These are phyloP conservation scores for Linum usitatissimum DNA, from an alignment of 345 rosid genomes.

Conservation along the genomic window DNA sequence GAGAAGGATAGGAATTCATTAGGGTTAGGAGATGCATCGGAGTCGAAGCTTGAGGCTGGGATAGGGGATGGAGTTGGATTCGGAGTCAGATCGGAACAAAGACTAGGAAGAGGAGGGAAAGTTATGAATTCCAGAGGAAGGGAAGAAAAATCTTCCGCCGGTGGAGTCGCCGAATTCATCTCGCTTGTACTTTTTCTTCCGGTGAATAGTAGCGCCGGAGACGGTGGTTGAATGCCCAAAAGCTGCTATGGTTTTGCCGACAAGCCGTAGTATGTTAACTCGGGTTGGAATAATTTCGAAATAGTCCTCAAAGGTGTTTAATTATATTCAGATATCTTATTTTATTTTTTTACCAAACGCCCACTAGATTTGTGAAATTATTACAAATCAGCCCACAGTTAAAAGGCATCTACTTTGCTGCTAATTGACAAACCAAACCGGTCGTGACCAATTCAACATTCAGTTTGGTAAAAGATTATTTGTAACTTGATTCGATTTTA, in stretches of 20 bases:
- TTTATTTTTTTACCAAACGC: too few species aligned
- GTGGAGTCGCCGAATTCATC: constrained; percentile 38
- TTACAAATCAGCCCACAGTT: too few species aligned
- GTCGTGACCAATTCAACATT: too few species aligned
- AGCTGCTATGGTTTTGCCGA: too few species aligned
- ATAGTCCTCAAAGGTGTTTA: too few species aligned
- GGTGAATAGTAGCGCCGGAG: background rate
- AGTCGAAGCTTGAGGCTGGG: constrained; percentile 14
- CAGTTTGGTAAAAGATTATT: too few species aligned
- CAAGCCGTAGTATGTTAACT: too few species aligned
- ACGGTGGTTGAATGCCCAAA: background rate
- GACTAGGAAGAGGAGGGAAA: constrained; percentile 30
- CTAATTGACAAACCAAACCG: too few species aligned
- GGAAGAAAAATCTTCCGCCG: constrained; percentile 28
- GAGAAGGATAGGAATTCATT: constrained; percentile 48
- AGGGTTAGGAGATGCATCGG: constrained; percentile 13
- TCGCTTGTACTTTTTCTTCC: background rate
- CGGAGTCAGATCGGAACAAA: constrained; percentile 17
- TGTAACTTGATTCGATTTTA: too few species aligned
- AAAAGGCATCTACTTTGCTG: background rate
- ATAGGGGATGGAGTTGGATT: constrained; percentile 12
- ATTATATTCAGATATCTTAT: too few species aligned
- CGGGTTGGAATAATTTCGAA: too few species aligned
- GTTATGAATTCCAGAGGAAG: constrained; percentile 33
- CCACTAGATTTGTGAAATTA: too few species aligned